phyloP scores from a whole-genome alignment of 2,329 filamentous ascomycete genomes.

The Exophiala sp. region DNA sequence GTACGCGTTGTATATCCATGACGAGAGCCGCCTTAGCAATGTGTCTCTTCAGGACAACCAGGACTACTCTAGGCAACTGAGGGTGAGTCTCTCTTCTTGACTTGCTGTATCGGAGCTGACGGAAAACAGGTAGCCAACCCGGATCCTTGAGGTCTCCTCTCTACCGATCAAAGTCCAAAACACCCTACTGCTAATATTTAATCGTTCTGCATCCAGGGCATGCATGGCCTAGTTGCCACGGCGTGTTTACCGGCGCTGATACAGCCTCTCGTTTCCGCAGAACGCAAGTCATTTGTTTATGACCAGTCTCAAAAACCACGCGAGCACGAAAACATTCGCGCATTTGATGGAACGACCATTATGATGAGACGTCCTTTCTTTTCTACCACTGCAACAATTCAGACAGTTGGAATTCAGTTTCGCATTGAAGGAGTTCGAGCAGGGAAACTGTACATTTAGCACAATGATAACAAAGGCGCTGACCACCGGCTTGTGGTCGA shows the following conservation, averaged over 20 bases:
- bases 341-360: slow-evolving; percentile 14
- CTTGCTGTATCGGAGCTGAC: slow-evolving; percentile 9
- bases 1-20: slow-evolving; percentile 37
- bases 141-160: slow-evolving; percentile 20
- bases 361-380: slow-evolving; percentile 21
- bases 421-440: slow-evolving; percentile 9
- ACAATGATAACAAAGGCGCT: slow-evolving; percentile 12
- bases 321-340: neutral
- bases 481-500: slow-evolving; percentile 7
- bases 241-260: too few relatives aligned
- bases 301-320: slow-evolving; percentile 1
- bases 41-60: slow-evolving; percentile 45
- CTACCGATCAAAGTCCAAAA: neutral
- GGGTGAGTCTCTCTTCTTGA: slow-evolving; percentile 14
- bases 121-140: slow-evolving; percentile 26
- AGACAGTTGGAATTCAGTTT: slow-evolving; percentile 4
- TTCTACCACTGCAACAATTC: slow-evolving; percentile 13
- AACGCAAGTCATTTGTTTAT: neutral
- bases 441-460: slow-evolving; percentile 20
- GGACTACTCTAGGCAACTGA: slow-evolving; percentile 41
- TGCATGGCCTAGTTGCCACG: neutral
- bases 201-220: neutral
- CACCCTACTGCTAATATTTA: slow-evolving; percentile 7
- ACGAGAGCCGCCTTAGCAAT: slow-evolving; percentile 40
- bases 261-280: neutral